phyloP scores from a whole-genome alignment of 208 protist species.

The Acanthamoeba culbertsoni region DNA sequence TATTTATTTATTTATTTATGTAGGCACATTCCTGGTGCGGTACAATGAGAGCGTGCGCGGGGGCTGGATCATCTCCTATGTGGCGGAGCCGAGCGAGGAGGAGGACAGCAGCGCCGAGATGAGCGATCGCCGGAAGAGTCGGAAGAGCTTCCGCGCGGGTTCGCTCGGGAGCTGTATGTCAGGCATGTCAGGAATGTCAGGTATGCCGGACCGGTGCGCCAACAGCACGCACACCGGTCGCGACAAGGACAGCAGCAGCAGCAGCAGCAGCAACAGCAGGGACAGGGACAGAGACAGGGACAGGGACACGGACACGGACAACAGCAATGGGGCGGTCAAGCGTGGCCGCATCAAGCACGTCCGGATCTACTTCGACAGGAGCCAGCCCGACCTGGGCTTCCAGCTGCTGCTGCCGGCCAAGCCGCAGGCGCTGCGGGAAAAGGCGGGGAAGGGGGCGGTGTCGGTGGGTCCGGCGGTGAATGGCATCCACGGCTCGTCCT shows the following conservation, averaged over 20 bases:
- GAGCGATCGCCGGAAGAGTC: neutral
- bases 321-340: neutral
- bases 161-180: no score
- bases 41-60: constrained; percentile 56
- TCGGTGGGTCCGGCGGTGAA: neutral
- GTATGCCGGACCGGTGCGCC: no score
- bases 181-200: no score
- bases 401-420: constrained; percentile 52
- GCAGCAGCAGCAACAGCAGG: no score
- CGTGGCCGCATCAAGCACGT: constrained; percentile 24
- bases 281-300: neutral
- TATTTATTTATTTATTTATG: neutral
- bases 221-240: no score
- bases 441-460: neutral
- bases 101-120: constrained; percentile 5
- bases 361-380: constrained; percentile 31
- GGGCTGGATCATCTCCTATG: constrained; percentile 52
- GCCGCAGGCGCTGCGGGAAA: neutral
- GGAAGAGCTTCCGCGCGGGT: neutral
- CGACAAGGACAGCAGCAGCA: neutral
- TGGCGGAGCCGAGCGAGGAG: neutral
- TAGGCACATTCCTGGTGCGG: constrained; percentile 45
- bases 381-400: constrained; percentile 36
- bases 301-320: neutral
- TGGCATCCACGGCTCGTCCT: neutral